Evolutionary conservation across 352 stramenopile genomes (phyloP).

Genomic region (Globisporangium mamillatum): DNA sequence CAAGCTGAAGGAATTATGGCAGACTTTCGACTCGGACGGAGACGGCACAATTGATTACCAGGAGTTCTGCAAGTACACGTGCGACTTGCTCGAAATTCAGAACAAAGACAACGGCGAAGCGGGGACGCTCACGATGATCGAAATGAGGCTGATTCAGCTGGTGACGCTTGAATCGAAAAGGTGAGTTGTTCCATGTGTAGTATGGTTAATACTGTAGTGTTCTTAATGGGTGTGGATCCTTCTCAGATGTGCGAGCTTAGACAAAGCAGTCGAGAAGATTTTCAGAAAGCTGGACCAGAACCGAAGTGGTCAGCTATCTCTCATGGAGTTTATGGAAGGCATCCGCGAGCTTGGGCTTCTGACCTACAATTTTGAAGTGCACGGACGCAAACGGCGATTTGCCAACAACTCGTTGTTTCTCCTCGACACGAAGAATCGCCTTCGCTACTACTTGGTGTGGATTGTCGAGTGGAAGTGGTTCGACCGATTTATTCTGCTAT

Average conservation of each 20-base stretch:
- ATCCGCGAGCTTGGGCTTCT: slow-evolving; percentile 39
- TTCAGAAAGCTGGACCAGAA: slow-evolving; percentile 42
- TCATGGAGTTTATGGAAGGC: slow-evolving; percentile 41
- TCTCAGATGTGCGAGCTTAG: slow-evolving; percentile 8
- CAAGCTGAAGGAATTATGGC: slow-evolving; percentile 34
- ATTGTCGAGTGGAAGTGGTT: slow-evolving; percentile 69
- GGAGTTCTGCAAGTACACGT: slow-evolving; percentile 47
- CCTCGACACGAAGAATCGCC: slow-evolving; percentile 27
- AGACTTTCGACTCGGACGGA: slow-evolving; percentile 38
- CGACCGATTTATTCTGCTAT: slow-evolving; percentile 67
- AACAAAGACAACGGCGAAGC: slow-evolving; percentile 28
- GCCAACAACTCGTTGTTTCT: slow-evolving; percentile 39
- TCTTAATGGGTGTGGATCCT: background rate
- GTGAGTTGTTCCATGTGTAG: background rate
- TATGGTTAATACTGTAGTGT: background rate
- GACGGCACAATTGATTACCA: slow-evolving; percentile 43
- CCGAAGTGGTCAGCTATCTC: slow-evolving; percentile 33
- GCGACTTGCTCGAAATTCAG: slow-evolving; percentile 31
- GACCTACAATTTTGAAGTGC: slow-evolving; percentile 48
- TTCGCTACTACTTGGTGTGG: slow-evolving; percentile 40
- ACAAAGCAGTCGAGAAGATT: slow-evolving; percentile 34
- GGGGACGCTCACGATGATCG: slow-evolving; percentile 22
- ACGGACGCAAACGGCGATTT: slow-evolving; percentile 39
- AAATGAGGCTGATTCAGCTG: slow-evolving; percentile 35
- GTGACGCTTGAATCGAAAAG: slow-evolving; percentile 32